phyloP scores from a whole-genome alignment of 257 asterid genomes.

The Linderniella brevidens region DNA sequence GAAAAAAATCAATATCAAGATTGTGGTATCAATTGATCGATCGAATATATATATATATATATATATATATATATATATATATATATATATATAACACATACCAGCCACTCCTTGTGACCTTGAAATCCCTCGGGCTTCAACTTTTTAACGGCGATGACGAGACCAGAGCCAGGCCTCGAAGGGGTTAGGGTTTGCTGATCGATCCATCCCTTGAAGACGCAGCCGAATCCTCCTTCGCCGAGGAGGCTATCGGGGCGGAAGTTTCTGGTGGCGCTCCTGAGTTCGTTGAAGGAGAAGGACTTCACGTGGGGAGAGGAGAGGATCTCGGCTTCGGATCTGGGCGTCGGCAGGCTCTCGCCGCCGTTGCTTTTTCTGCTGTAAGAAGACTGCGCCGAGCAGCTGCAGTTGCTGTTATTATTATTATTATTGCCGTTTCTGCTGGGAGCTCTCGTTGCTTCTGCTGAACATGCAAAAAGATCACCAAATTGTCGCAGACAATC shows the following conservation, averaged over 20 bases:
- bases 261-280: constrained; percentile 73
- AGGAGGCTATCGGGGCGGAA: constrained; percentile 87
- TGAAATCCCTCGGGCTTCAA: constrained; percentile 92
- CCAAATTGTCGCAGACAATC: background rate
- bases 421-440: constrained; percentile 33
- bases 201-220: constrained; percentile 91
- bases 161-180: constrained; percentile 68
- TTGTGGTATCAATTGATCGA: background rate
- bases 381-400: constrained; percentile 11
- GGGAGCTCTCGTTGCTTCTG: constrained; percentile 34
- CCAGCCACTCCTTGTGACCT: constrained; percentile 99
- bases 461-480: constrained; percentile 5
- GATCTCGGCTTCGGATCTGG: constrained; percentile 76
- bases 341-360: constrained; percentile 56
- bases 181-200: constrained; percentile 63
- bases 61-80: background rate
- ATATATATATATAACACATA: constrained; percentile 19
- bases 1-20: constrained; percentile 11
- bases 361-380: constrained; percentile 45
- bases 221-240: constrained; percentile 97
- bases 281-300: constrained; percentile 64
- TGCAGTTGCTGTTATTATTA: constrained; percentile 33
- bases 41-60: background rate
- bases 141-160: constrained; percentile 90
- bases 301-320: constrained; percentile 63